A percentile compares a stretch with the other conserved stretches of the same genome.
Evolutionary conservation across 371 early-diverging fungal genomes (phyloP).

Genomic region (Actinomortierella ambigua): DNA sequence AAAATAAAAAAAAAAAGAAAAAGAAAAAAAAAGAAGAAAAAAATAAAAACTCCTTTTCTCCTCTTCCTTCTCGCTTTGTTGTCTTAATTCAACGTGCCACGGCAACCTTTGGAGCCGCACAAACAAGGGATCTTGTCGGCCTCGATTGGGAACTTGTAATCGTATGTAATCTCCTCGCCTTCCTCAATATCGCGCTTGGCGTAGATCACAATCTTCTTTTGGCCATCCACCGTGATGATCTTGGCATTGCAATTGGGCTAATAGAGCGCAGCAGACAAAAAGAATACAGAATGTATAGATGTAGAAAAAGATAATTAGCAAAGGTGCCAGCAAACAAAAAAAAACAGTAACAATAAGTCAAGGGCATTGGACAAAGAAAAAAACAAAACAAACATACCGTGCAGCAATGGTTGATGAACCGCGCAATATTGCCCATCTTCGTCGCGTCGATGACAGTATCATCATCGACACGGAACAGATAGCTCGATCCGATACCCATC

Average conservation of each 20-base stretch:
- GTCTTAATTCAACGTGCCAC: slow-evolving; percentile 64
- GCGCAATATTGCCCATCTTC: slow-evolving; percentile 94
- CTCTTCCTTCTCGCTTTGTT: too few relatives aligned
- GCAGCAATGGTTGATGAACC: slow-evolving; percentile 99
- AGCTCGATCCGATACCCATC: slow-evolving; percentile 92
- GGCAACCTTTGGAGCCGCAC: slow-evolving; percentile 86
- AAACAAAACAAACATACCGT: slow-evolving; percentile 59
- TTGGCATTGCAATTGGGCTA: slow-evolving; percentile 98
- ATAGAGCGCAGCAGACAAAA: background rate
- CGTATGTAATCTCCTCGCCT: slow-evolving; percentile 98
- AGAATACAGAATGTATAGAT: slow-evolving; percentile 10
- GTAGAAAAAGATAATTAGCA: background rate
- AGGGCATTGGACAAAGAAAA: background rate
- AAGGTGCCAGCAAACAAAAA: slow-evolving; percentile 4
- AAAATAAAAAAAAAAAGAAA: too few relatives aligned
- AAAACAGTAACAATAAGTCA: background rate
- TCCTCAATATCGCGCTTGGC: slow-evolving; percentile 86
- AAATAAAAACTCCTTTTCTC: too few relatives aligned
- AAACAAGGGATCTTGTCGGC: slow-evolving; percentile 93
- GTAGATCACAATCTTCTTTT: slow-evolving; percentile 94
- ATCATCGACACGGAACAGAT: slow-evolving; percentile 96
- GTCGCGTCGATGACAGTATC: slow-evolving; percentile 99
- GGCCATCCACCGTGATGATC: slow-evolving; percentile 84
- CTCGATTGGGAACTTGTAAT: slow-evolving; percentile 98
- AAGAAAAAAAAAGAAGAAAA: too few relatives aligned